Evolutionary conservation across 805 yeast genomes (phyloP).

Genomic region (Tetrapisispora phaffii): DNA sequence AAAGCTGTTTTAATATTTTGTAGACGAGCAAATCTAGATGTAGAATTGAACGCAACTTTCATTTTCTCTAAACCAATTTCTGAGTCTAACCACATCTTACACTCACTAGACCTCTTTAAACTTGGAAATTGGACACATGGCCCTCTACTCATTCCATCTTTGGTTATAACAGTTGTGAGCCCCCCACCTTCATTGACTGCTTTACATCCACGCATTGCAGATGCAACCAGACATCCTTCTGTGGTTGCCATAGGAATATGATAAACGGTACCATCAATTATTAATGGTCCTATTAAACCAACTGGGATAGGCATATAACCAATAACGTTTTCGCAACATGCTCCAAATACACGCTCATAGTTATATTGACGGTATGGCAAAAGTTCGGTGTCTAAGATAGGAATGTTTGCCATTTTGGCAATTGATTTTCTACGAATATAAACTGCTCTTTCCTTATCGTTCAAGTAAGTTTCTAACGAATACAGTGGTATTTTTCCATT

Average conservation of each 20-base stretch:
- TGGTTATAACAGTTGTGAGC: conserved; percentile 78
- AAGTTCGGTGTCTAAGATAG: conserved; percentile 57
- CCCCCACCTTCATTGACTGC: conserved; percentile 98
- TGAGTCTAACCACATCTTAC: conserved; percentile 90
- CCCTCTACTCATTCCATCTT: conserved; percentile 99
- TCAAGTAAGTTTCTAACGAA: conserved; percentile 85
- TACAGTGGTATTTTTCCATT: conserved; percentile 80
- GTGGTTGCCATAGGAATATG: conserved; percentile 99
- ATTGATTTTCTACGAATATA: conserved; percentile 83
- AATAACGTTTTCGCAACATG: conserved; percentile 97
- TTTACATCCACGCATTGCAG: conserved; percentile 98
- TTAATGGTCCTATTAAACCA: conserved; percentile 94
- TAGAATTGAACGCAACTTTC: conserved; percentile 86
- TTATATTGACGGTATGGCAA: conserved; percentile 80
- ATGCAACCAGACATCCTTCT: conserved; percentile 97
- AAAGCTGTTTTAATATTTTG: conserved; percentile 88
- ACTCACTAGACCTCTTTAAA: conserved; percentile 80
- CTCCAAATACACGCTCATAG: conserved; percentile 93
- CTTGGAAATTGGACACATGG: conserved; percentile 90
- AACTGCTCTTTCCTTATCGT: conserved; percentile 86
- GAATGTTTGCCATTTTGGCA: conserved; percentile 73
- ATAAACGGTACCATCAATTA: conserved; percentile 76
- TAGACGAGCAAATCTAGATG: conserved; percentile 95
- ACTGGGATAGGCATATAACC: conserved; percentile 95
- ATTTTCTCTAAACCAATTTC: conserved; percentile 79